phyloP scores from a whole-genome alignment of 2,329 filamentous ascomycete species.

The Fusarium chaquense region DNA sequence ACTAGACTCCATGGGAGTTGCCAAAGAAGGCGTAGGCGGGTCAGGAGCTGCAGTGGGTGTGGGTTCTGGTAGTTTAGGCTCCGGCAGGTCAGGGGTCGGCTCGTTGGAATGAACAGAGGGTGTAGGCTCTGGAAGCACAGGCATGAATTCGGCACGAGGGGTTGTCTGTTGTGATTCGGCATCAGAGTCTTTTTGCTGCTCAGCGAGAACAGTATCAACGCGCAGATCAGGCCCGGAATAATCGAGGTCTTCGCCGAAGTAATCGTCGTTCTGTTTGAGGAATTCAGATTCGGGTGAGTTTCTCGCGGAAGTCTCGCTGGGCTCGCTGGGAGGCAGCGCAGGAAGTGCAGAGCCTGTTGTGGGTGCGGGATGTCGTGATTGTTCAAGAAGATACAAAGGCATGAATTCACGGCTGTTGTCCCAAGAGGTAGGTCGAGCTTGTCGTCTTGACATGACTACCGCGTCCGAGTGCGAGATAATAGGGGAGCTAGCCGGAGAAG shows the following conservation, averaged over 20 bases:
- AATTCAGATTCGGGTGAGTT: slow-evolving; percentile 51
- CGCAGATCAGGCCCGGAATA: slow-evolving; percentile 49
- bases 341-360: slow-evolving; percentile 59
- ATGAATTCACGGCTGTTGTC: slow-evolving; percentile 77
- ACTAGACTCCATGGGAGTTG: slow-evolving; percentile 56
- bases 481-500: slow-evolving; percentile 55
- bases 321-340: slow-evolving; percentile 62
- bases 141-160: slow-evolving; percentile 68
- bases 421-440: slow-evolving; percentile 69
- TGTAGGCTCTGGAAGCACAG: slow-evolving; percentile 44
- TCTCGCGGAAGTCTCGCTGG: slow-evolving; percentile 55
- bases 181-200: slow-evolving; percentile 57
- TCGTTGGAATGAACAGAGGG: slow-evolving; percentile 2
- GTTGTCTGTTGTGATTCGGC: slow-evolving; percentile 75
- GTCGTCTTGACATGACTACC: slow-evolving; percentile 51
- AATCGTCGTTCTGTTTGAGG: slow-evolving; percentile 47
- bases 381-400: slow-evolving; percentile 85
- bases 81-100: neutral
- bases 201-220: slow-evolving; percentile 56
- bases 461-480: slow-evolving; percentile 51
- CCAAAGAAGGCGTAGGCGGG: slow-evolving; percentile 49
- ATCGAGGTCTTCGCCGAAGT: slow-evolving; percentile 44
- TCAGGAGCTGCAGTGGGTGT: neutral
- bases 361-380: slow-evolving; percentile 56
- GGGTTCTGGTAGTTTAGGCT: slow-evolving; percentile 46